Evolutionary conservation across 139 green algal genomes (phyloP).

Genomic region (Picochlorum sp.): DNA sequence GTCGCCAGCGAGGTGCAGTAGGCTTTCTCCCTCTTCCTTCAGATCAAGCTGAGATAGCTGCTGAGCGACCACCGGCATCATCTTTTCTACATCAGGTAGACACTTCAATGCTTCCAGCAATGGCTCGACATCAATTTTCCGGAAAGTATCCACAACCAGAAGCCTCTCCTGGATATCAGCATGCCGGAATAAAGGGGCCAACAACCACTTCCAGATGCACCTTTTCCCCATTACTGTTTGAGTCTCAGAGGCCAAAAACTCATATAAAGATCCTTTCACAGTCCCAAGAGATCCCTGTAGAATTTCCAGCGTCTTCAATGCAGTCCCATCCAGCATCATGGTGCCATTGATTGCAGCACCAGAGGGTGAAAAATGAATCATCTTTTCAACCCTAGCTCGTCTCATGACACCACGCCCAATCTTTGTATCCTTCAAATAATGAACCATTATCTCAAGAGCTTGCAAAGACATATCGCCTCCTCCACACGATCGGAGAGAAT

Average conservation of each 20-base stretch:
- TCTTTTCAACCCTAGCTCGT: no score
- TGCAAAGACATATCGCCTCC: no score
- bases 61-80: constrained; percentile 14
- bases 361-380: background rate
- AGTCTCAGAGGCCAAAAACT: constrained; percentile 14
- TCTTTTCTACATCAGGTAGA: constrained; percentile 13
- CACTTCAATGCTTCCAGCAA: constrained; percentile 14
- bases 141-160: constrained; percentile 11
- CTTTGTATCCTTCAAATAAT: no score
- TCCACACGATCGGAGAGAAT: background rate
- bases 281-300: constrained; percentile 31
- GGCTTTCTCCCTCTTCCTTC: background rate
- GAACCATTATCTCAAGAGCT: no score
- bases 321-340: constrained; percentile 43
- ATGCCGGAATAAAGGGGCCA: constrained; percentile 22
- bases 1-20: no score
- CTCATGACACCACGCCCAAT: no score
- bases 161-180: constrained; percentile 28
- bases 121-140: constrained; percentile 17
- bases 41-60: constrained; percentile 12
- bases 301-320: constrained; percentile 38
- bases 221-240: constrained; percentile 27
- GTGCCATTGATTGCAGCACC: constrained; percentile 1
- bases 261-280: constrained; percentile 29
- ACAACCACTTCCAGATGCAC: constrained; percentile 40